phyloP scores from a whole-genome alignment of 1,284 basidiomycete species.

The Sanghuangporus sanghuang region DNA sequence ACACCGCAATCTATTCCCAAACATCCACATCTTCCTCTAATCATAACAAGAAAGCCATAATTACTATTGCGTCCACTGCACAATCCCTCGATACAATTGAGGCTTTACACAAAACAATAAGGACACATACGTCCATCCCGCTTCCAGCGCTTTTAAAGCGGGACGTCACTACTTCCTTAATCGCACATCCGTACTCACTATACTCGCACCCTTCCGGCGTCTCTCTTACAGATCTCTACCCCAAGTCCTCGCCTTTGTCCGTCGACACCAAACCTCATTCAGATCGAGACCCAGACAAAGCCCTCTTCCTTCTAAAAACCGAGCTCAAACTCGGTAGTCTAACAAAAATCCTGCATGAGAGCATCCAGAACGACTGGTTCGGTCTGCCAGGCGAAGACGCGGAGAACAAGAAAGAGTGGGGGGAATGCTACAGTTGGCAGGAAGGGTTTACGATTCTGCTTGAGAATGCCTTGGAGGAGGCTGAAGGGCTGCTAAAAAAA shows the following conservation, averaged over 20 bases:
- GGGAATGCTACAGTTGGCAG: conserved; percentile 59
- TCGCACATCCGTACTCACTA: conserved; percentile 39
- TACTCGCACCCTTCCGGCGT: conserved; percentile 32
- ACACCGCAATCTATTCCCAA: neutral
- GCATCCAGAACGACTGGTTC: conserved; percentile 64
- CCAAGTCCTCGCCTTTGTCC: conserved; percentile 23
- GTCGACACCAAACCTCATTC: neutral
- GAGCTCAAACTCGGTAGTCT: conserved; percentile 54
- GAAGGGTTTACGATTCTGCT: conserved; percentile 58
- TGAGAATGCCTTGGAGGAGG: conserved; percentile 45
- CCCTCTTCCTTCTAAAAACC: neutral
- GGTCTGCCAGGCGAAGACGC: conserved; percentile 37
- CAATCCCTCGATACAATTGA: neutral
- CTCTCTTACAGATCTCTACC: conserved; percentile 28
- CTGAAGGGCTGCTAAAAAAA: conserved; percentile 19
- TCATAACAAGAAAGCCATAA: neutral
- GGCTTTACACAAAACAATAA: conserved; percentile 5
- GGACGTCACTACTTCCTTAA: conserved; percentile 31
- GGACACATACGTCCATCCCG: conserved; percentile 35
- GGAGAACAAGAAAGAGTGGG: conserved; percentile 27
- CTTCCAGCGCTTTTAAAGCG: conserved; percentile 31
- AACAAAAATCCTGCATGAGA: conserved; percentile 52
- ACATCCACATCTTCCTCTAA: neutral
- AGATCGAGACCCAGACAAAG: neutral
- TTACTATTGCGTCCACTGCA: neutral